These are phyloP conservation scores for Rhodotorula diobovata DNA, from an alignment of 768 basidiomycete genomes.

Conservation along the genomic window DNA sequence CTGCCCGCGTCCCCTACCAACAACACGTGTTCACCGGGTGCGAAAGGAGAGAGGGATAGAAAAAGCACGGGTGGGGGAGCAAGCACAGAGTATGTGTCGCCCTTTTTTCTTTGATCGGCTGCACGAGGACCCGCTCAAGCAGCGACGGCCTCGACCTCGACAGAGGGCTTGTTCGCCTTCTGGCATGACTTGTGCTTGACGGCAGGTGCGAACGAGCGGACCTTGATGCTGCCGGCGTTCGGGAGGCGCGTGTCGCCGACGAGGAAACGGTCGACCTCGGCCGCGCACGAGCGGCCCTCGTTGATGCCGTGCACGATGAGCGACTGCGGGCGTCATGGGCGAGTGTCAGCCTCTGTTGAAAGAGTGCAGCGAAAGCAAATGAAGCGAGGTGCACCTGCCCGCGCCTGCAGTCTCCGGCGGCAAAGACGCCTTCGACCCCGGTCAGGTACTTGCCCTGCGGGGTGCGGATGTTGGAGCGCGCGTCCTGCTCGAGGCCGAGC, in stretches of 20 bases:
- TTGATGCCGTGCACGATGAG: conserved; percentile 90
- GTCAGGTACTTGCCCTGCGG: conserved; percentile 66
- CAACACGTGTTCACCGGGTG: no score
- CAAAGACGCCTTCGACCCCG: conserved; percentile 77
- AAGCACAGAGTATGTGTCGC: no score
- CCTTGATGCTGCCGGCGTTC: conserved; percentile 37
- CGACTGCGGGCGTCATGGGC: conserved; percentile 47
- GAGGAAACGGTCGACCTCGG: conserved; percentile 83
- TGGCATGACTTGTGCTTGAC: background rate
- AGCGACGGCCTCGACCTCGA: conserved; percentile 7
- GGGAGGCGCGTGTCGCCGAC: conserved; percentile 37
- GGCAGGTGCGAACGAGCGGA: conserved; percentile 21
- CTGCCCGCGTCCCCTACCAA: no score
- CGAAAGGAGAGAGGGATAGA: no score
- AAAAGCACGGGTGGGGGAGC: no score
- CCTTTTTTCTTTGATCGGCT: no score
- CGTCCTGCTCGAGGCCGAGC: conserved; percentile 77
- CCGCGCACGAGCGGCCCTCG: conserved; percentile 86
- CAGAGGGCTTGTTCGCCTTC: background rate
- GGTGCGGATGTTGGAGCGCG: conserved; percentile 74
- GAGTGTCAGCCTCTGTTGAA: background rate
- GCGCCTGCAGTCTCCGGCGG: conserved; percentile 90
- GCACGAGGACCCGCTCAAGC: background rate
- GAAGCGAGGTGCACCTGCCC: conserved; percentile 57
- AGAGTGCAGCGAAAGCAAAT: background rate